These are phyloP conservation scores for Pyrrhoderma noxium DNA, from an alignment of 1,284 basidiomycete genomes.

Conservation along the genomic window DNA sequence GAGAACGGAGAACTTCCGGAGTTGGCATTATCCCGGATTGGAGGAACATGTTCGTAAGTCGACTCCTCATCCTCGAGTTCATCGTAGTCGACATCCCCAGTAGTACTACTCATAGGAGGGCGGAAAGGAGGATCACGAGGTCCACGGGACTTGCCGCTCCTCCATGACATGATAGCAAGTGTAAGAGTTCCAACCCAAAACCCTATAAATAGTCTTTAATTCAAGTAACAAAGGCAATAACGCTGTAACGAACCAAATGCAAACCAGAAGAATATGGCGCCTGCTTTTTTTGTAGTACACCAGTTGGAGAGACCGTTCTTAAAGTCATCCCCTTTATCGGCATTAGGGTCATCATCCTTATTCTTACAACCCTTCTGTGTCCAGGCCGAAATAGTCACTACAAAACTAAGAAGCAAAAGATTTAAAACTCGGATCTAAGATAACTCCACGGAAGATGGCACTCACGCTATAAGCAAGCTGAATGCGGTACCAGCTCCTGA, in stretches of 20 bases:
- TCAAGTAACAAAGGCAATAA: slow-evolving; percentile 4
- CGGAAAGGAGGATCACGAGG: slow-evolving; percentile 67
- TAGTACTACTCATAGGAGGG: slow-evolving; percentile 37
- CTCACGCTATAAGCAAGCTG: slow-evolving; percentile 69
- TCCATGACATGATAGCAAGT: slow-evolving; percentile 65
- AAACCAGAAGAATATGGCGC: slow-evolving; percentile 83
- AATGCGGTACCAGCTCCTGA: slow-evolving; percentile 57
- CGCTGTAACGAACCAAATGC: slow-evolving; percentile 44
- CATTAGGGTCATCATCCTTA: slow-evolving; percentile 63
- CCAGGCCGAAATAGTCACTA: slow-evolving; percentile 68
- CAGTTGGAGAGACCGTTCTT: slow-evolving; percentile 63
- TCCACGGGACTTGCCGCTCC: slow-evolving; percentile 52
- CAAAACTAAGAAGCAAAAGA: slow-evolving; percentile 42
- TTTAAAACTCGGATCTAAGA: slow-evolving; percentile 12
- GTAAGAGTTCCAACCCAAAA: slow-evolving; percentile 61
- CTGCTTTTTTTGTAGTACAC: slow-evolving; percentile 88
- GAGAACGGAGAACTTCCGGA: slow-evolving; percentile 42
- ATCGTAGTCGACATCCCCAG: slow-evolving; percentile 33
- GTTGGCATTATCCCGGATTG: slow-evolving; percentile 30
- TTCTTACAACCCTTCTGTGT: slow-evolving; percentile 83
- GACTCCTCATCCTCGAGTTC: slow-evolving; percentile 41
- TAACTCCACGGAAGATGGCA: slow-evolving; percentile 21
- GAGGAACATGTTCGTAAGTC: slow-evolving; percentile 34
- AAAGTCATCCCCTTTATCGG: slow-evolving; percentile 62
- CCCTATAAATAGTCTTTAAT: slow-evolving; percentile 31